Base-by-base conservation (phyloP, 176 grass and related monocot genomes). In the Luzula sylvatica region DNA sequence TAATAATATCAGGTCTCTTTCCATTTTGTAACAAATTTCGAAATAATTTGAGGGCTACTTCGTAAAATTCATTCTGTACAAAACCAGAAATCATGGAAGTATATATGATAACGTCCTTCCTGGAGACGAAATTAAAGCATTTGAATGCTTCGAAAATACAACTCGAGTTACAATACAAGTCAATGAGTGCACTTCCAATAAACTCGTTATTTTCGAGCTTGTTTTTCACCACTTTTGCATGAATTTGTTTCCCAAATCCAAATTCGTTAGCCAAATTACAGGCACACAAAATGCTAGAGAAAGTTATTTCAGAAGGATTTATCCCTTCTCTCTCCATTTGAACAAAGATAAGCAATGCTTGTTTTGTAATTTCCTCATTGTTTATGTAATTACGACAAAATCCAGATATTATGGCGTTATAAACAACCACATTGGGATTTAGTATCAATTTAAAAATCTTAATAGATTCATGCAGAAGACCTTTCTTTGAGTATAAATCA, bases 101-200 rank as follows among this genome's bases (percentile, higher is more conserved):
- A 79, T 80, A 90, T 22, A 63, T 90, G 64, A 90, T 80, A 45
- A 89, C 59, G 38, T 89, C 85, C 46, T 76, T 66, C 66, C 72
- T 78, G 50, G 32, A 54, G 18, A 69, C 46, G 42, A 40, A 74
- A 26, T 44, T 30, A 62, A 90, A 90, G 52, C 86, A 90, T 42
- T 65, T 80, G 25, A 80, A 67, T 39, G 68, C 80, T 18, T 84
- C 86, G 57, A 70, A 67, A 21, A 62, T 58, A 50, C 23, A 67
- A 41, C 76, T 79, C 1, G 56, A 75, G 24, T 67, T 80, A 17
- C 65, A 58, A 55, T 90, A 90, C 42, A 90, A 58, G 53, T 90
- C 76, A 45, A 90, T 74, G 1, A 90, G 76, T 19, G 65, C 66
- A 20, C 86, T 84, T 42, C 57, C 72, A 40, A 90, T 77, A 38